These are phyloP conservation scores for Dendrobium catenatum DNA, from an alignment of 106 monocot genomes.

Conservation along the genomic window DNA sequence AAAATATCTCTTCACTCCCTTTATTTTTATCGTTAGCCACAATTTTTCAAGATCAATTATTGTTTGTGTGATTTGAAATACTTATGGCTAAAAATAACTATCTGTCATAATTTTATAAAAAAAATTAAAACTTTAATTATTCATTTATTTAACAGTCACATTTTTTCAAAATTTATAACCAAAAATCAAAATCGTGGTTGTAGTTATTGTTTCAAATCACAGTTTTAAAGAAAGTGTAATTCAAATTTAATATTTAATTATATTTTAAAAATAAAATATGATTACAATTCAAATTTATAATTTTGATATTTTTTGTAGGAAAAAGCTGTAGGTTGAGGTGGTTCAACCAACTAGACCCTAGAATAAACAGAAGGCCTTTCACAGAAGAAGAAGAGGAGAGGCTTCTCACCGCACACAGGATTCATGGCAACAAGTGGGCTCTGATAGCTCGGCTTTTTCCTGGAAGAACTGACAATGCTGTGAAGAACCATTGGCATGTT, in stretches of 20 bases:
- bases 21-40: too few species aligned
- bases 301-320: slow-evolving; percentile 24
- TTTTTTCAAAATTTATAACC: too few species aligned
- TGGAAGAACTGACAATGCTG: slow-evolving; percentile 85
- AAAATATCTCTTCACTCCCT: too few species aligned
- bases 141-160: too few species aligned
- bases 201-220: slow-evolving; percentile 67
- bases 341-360: slow-evolving; percentile 92
- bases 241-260: slow-evolving; percentile 69
- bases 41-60: too few species aligned
- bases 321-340: slow-evolving; percentile 92
- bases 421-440: slow-evolving; percentile 90
- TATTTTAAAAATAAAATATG: slow-evolving; percentile 33
- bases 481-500: slow-evolving; percentile 97
- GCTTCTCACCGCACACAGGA: slow-evolving; percentile 51
- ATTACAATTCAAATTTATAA: slow-evolving; percentile 31
- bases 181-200: slow-evolving; percentile 17
- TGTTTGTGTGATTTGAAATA: too few species aligned
- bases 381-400: slow-evolving; percentile 73
- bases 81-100: too few species aligned
- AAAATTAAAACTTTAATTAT: too few species aligned
- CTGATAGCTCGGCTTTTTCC: slow-evolving; percentile 77
- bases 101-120: too few species aligned
- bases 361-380: slow-evolving; percentile 75
- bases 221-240: slow-evolving; percentile 48